Conservation (phyloP, 164 flowering plant species). For the Chimonanthus praecox region DNA sequence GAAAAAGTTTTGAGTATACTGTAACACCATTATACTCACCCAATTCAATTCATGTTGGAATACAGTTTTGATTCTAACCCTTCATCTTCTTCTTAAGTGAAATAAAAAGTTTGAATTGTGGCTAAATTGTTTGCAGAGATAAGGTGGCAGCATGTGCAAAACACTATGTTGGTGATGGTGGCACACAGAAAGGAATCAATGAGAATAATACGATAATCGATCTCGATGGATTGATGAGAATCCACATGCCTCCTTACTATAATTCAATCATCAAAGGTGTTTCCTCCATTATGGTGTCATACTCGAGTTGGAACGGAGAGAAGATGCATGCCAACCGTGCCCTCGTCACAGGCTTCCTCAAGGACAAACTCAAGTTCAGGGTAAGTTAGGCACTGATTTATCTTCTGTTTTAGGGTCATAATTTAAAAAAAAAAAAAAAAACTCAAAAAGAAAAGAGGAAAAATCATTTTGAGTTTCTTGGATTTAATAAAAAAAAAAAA, state of each 20-base stretch:
- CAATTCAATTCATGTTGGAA: too few species aligned
- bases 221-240: conserved; percentile 24
- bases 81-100: too few species aligned
- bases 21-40: too few species aligned
- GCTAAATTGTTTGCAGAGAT: conserved; percentile 9
- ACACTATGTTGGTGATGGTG: conserved; percentile 49
- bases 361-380: conserved; percentile 35
- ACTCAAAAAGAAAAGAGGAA: not conserved
- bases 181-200: conserved; percentile 37
- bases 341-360: conserved; percentile 37
- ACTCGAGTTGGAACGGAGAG: conserved; percentile 41
- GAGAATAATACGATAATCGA: conserved; percentile 35
- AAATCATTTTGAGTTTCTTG: not conserved
- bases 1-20: too few species aligned
- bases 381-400: conserved; percentile 8
- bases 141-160: conserved; percentile 46
- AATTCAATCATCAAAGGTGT: conserved; percentile 40
- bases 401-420: too few species aligned
- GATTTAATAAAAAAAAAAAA: too few species aligned
- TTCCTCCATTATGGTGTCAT: conserved; percentile 42
- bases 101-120: not conserved
- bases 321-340: conserved; percentile 47
- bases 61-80: too few species aligned
- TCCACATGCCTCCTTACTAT: conserved; percentile 44
- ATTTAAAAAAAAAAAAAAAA: too few species aligned